Percentiles rank a stretch among this genome's conserved stretches.
Conservation (phyloP, 768 basidiomycete species). For the Astraeus odoratus region DNA sequence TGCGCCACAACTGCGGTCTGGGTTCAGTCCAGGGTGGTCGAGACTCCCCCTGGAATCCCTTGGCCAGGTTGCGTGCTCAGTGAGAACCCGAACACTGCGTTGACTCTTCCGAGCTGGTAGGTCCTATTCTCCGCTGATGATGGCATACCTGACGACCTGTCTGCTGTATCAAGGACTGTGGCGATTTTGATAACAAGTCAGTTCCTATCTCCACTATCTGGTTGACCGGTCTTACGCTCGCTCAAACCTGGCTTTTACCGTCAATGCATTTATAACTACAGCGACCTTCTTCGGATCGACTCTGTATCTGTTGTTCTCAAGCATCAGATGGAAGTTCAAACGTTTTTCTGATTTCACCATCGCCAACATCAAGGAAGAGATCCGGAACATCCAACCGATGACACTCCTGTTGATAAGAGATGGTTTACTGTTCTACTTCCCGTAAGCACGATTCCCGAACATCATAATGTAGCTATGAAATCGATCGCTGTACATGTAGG, state of each 20-base stretch:
- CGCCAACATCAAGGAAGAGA: neutral
- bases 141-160: neutral
- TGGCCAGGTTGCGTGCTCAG: neutral
- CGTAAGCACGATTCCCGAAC: neutral
- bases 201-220: neutral
- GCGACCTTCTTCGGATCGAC: neutral
- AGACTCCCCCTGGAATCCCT: neutral
- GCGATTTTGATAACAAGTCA: neutral
- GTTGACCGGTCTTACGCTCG: neutral
- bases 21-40: neutral
- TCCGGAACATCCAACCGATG: neutral
- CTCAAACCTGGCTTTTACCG: no score
- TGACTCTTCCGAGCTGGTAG: neutral
- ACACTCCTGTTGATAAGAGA: neutral
- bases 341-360: neutral
- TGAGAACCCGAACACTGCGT: neutral
- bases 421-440: neutral
- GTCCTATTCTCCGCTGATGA: neutral
- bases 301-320: neutral
- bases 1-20: neutral
- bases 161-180: no score
- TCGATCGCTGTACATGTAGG: neutral
- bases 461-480: neutral
- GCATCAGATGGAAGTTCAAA: neutral
- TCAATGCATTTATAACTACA: no score